A percentile compares a stretch with the other conserved stretches of the same genome.
Evolutionary conservation across 371 early-diverging fungal species (phyloP).

Genomic region (Saksenaea vasiformis): DNA sequence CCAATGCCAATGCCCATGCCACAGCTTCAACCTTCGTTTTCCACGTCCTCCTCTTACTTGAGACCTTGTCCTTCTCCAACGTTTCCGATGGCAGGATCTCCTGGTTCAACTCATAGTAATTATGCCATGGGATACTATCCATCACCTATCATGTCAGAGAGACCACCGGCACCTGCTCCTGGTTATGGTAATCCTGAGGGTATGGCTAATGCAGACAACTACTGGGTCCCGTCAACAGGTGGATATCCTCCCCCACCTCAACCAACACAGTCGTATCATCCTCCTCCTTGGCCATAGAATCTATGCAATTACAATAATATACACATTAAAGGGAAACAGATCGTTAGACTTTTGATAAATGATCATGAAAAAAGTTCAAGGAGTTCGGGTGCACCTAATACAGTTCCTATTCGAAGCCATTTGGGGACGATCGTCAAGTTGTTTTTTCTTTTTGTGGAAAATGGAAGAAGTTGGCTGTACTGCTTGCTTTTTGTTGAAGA

Average conservation of each 20-base stretch:
- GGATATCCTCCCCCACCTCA: not conserved
- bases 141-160: not conserved
- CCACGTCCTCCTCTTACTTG: not conserved
- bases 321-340: not conserved
- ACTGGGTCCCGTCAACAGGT: not conserved
- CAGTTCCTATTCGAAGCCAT: too few species aligned
- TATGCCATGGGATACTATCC: not conserved
- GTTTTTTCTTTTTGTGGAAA: too few species aligned
- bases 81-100: not conserved
- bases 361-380: too few species aligned
- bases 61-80: constrained; percentile 1
- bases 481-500: too few species aligned
- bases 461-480: too few species aligned
- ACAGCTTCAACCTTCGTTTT: not conserved
- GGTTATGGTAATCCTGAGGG: not conserved
- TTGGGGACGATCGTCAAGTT: too few species aligned
- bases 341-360: not conserved
- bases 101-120: not conserved
- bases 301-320: not conserved
- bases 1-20: not conserved
- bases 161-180: not conserved
- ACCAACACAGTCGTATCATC: not conserved
- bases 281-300: not conserved
- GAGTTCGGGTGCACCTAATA: too few species aligned
- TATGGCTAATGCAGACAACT: not conserved